Evolutionary conservation across 352 stramenopile species (phyloP).

Genomic region (Aphanomyces cochlioides): DNA sequence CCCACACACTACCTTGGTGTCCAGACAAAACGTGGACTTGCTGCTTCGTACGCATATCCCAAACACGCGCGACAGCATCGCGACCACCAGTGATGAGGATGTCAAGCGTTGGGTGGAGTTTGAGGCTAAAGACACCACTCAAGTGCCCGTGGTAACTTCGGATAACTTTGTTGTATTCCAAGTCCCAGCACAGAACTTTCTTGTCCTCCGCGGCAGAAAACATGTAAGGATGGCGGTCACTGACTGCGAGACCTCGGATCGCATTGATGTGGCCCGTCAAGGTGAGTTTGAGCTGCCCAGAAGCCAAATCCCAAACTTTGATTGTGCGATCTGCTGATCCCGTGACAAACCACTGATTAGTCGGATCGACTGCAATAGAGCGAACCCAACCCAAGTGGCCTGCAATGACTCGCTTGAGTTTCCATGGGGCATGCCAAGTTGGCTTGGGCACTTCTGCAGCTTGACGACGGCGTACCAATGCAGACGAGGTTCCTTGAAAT

Average conservation of each 20-base stretch:
- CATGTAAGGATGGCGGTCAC: constrained; percentile 94
- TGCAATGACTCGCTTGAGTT: constrained; percentile 95
- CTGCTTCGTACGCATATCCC: constrained; percentile 99
- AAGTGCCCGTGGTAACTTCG: constrained; percentile 99
- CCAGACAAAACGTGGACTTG: constrained; percentile 96
- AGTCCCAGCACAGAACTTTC: constrained; percentile 98
- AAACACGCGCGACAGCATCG: constrained; percentile 88
- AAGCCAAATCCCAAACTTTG: constrained; percentile 97
- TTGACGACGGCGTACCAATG: constrained; percentile 66
- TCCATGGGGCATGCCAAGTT: constrained; percentile 98
- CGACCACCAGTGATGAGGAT: constrained; percentile 96
- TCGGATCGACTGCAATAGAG: constrained; percentile 96
- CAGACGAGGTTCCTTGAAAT: constrained; percentile 27
- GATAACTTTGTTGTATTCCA: constrained; percentile 99
- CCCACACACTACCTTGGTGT: constrained; percentile 95
- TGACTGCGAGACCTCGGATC: constrained; percentile 96
- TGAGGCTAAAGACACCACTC: constrained; percentile 96
- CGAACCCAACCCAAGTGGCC: constrained; percentile 96
- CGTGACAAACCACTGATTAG: constrained; percentile 98
- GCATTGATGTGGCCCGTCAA: constrained; percentile 98
- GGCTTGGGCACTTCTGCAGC: constrained; percentile 91
- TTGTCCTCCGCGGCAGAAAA: constrained; percentile 99
- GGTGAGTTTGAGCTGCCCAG: constrained; percentile 97
- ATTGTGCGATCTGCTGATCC: constrained; percentile 97
- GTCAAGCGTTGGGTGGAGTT: constrained; percentile 98